Percentiles rank a stretch among this genome's conserved stretches.
Conservation (phyloP, 208 protist species). For the Entamoeba invadens region DNA sequence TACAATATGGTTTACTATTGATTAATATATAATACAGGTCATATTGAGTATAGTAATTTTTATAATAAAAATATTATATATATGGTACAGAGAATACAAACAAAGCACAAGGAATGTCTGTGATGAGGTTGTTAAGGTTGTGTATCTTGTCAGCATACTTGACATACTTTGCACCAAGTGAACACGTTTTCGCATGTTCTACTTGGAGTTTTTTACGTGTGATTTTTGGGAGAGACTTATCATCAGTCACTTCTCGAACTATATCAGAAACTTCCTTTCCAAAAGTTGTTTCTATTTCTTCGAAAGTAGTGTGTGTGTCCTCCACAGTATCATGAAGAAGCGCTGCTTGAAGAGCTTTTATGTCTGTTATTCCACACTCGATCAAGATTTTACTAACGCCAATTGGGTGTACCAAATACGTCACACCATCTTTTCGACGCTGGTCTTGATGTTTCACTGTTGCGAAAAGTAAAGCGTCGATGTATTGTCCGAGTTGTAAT, state of each 20-base stretch:
- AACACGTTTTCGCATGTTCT: not conserved
- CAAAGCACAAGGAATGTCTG: not conserved
- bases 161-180: not conserved
- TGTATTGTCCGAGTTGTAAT: too few species aligned
- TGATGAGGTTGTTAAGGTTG: not conserved
- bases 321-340: not conserved
- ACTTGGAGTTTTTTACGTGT: not conserved
- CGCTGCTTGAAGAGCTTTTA: not conserved
- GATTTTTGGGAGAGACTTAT: not conserved
- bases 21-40: too few species aligned
- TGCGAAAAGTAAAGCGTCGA: not conserved
- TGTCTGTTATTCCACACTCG: not conserved
- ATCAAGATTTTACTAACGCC: not conserved
- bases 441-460: not conserved
- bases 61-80: too few species aligned
- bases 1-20: not conserved
- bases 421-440: not conserved
- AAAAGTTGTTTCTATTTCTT: not conserved
- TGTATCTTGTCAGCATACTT: not conserved
- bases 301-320: not conserved
- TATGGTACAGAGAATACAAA: not conserved
- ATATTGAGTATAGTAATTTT: too few species aligned
- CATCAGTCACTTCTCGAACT: not conserved
- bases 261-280: not conserved
- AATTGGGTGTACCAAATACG: not conserved